Evolutionary conservation across 257 asterid genomes (phyloP), one percentile per base, ranked within the genome.

Genomic region (Solanum bulbocastanum): DNA sequence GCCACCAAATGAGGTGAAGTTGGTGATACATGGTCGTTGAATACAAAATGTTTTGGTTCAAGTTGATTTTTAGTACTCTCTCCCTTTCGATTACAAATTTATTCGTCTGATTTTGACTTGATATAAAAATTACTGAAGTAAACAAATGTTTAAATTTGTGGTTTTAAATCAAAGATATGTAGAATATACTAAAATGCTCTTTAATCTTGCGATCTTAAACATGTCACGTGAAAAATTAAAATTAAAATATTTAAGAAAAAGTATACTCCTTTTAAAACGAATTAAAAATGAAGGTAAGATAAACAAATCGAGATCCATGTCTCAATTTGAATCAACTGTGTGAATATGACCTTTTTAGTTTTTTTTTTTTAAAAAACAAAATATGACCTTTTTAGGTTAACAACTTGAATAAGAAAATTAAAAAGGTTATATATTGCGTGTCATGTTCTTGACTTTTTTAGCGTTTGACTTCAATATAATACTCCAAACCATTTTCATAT

Each of bases 121-220:
- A 62, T 0, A 62, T 2, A 0, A 62, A 60, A 62, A 2, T 62
- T n/a, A 4, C 2, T 10, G 10, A 62, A 10, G 3, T 10, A 4
- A 62, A 62, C 2, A 10, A 62, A n/a, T 0, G 0, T 0, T 20
- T 20, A 58, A 58, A 20, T 62, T 10, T 62, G 1, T 4, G 2
- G 1, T 62, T 5, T 58, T 58, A 2, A 10, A 62, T 10, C 0
- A 23, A 62, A 23, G 1, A 4, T 62, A 62, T 1, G 3, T 23
- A 60, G 2, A 60, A 60, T 60, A 4, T 8, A 60, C 1, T 3
- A 60, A 23, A 1, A 60, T 22, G 0, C 0, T 23, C 6, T 10
- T 60, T 60, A 60, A 23, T 60, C 0, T 62, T 62, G 13, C 10
- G 3, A n/a, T 62, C 32, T 10, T 62, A 62, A 58, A n/a, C 0